Evolutionary conservation across 495 filamentous ascomycete species (phyloP), one percentile per base, ranked within the genome.

Genomic region (Hyaloscypha variabilis): DNA sequence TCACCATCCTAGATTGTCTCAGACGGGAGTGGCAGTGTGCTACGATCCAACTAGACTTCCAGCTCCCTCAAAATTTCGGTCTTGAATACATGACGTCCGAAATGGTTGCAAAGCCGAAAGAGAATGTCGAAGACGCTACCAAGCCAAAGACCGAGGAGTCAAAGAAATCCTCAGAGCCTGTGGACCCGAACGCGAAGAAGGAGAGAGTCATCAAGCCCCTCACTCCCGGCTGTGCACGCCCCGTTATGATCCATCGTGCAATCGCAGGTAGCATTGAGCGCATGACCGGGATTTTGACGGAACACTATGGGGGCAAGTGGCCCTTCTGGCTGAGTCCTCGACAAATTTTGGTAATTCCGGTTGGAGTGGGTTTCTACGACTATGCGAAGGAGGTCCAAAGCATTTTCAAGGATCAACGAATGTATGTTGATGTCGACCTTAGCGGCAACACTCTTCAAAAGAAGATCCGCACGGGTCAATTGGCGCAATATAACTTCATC

Each of bases 241-340:
- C 95, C 2, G 95, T 99, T 69, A 96, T 98, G 83, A 95, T 99
- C 66, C 95, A 98, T 77, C 91, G 95, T 65, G 95, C 95, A 55
- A 95, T 99, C 74, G 89, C 92, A 58, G 95, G 95, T 60, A 91
- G 88, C 68, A 91, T 97, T 71, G 95, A 99, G 80, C 90, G 95
- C 52, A 97, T 99, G 80, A 89, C 96, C 64, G 95, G 90, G 61
- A 96, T 99, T 67, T 79, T 97, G 62, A 93, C 83, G 26, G 95
- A 99, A 79, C 95, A 98, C 75, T 99, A 97, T 73, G 95, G 82
- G 49, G 95, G 95, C 67, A 97, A 97, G 78, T 98, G 94, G 94
- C 95, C 95, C 0, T 97, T 97, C 84, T 99, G 95, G 95, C 78
- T 99, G 64, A 94, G 88, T 67, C 95, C 95, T 28, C 88, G 94